Conservation (phyloP, 208 protist species). For the Trypanosoma cruzi region DNA sequence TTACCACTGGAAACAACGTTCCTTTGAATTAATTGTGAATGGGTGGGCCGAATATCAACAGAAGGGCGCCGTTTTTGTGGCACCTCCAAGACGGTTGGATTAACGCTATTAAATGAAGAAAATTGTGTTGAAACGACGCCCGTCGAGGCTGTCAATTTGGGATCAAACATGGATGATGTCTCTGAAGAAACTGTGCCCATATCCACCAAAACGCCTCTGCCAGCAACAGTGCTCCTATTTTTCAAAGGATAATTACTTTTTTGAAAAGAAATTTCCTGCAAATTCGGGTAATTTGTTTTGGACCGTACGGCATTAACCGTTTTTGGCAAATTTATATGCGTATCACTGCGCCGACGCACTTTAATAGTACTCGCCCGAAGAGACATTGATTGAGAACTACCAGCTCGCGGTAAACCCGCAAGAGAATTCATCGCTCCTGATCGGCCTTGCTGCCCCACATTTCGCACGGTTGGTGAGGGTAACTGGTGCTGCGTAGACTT, state of each 20-base stretch:
- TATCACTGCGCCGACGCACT: not conserved
- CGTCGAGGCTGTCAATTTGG: not conserved
- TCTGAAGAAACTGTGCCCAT: not conserved
- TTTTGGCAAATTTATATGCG: not conserved
- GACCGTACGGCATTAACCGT: too few species aligned
- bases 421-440: not conserved
- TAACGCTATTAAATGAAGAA: not conserved
- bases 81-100: too few species aligned
- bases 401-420: not conserved
- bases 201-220: not conserved
- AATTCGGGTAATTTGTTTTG: not conserved
- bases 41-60: not conserved
- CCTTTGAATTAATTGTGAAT: conserved; percentile 2
- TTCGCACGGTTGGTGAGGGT: not conserved
- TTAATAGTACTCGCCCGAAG: too few species aligned
- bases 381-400: not conserved
- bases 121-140: not conserved
- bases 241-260: not conserved
- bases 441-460: not conserved
- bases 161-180: conserved; percentile 1
- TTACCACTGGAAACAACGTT: not conserved
- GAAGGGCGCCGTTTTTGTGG: not conserved
- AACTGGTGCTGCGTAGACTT: not conserved
- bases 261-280: not conserved
- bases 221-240: not conserved